Evolutionary conservation across 306 rosid species (phyloP).

Genomic region (Dryas octopetala): DNA sequence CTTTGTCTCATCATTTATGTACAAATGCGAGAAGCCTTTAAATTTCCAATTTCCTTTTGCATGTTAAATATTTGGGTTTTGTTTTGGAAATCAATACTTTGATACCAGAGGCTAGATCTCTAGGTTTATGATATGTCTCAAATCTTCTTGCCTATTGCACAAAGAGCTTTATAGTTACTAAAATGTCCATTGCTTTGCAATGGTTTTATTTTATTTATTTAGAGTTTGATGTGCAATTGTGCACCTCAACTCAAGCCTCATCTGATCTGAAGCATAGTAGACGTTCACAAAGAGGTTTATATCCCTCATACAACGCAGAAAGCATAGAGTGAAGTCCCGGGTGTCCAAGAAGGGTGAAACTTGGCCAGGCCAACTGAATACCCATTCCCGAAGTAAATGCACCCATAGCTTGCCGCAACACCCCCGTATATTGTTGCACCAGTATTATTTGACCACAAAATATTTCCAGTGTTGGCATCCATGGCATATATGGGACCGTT

Average conservation of each 20-base stretch:
- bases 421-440: conserved; percentile 34
- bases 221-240: not conserved
- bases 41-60: not conserved
- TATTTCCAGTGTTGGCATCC: conserved; percentile 27
- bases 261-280: not conserved
- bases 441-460: conserved; percentile 34
- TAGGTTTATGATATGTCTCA: not conserved
- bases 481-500: conserved; percentile 39
- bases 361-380: conserved; percentile 28
- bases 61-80: not conserved
- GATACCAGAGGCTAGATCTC: not conserved
- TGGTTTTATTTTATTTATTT: not conserved
- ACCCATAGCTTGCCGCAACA: conserved; percentile 27
- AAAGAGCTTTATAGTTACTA: no score
- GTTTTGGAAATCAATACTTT: not conserved
- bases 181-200: not conserved
- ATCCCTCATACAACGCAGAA: conserved; percentile 25
- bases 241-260: not conserved
- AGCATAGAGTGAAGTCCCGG: conserved; percentile 36
- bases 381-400: conserved; percentile 34
- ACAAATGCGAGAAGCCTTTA: not conserved
- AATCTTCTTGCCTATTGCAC: not conserved
- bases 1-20: not conserved
- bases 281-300: not conserved
- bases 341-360: conserved; percentile 46